Percentiles rank a stretch among this genome's conserved stretches.
Conservation (phyloP, 2,329 filamentous ascomycete species). For the Thelonectria discophora region DNA sequence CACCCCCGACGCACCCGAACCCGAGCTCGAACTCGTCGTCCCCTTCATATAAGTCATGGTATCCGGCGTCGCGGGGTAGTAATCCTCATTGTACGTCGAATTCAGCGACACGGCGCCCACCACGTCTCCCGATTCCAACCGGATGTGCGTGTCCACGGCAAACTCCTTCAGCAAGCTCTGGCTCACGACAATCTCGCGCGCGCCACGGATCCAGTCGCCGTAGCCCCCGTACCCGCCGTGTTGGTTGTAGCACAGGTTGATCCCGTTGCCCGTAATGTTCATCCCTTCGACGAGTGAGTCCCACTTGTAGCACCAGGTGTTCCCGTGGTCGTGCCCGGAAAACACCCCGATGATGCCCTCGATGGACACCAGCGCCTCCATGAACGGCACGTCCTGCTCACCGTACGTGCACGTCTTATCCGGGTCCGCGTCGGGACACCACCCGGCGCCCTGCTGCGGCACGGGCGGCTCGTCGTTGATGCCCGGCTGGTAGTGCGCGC, state of each 20-base stretch:
- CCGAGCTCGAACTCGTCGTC: neutral
- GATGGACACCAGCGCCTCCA: slow-evolving; percentile 66
- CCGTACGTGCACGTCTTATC: slow-evolving; percentile 53
- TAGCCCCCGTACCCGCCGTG: slow-evolving; percentile 77
- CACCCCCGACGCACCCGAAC: neutral
- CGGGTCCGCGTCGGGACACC: slow-evolving; percentile 52
- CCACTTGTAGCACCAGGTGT: slow-evolving; percentile 67
- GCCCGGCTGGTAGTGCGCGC: slow-evolving; percentile 53
- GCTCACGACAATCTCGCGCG: slow-evolving; percentile 63
- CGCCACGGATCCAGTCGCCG: slow-evolving; percentile 69
- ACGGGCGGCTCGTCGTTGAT: slow-evolving; percentile 56
- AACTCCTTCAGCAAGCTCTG: slow-evolving; percentile 50
- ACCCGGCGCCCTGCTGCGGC: slow-evolving; percentile 54
- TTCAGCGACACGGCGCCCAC: slow-evolving; percentile 66
- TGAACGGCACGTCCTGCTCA: slow-evolving; percentile 67
- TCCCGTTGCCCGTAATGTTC: slow-evolving; percentile 51
- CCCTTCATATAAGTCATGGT: slow-evolving; percentile 40
- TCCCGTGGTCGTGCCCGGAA: slow-evolving; percentile 72
- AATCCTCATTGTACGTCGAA: slow-evolving; percentile 65
- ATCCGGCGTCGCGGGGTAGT: slow-evolving; percentile 58
- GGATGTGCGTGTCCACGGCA: slow-evolving; percentile 67
- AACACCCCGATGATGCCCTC: slow-evolving; percentile 66
- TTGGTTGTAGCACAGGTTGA: slow-evolving; percentile 67
- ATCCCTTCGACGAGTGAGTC: slow-evolving; percentile 59
- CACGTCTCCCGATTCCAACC: slow-evolving; percentile 63